Base-by-base conservation (phyloP, 2,329 filamentous ascomycete genomes). In the Fusarium beomiforme region DNA sequence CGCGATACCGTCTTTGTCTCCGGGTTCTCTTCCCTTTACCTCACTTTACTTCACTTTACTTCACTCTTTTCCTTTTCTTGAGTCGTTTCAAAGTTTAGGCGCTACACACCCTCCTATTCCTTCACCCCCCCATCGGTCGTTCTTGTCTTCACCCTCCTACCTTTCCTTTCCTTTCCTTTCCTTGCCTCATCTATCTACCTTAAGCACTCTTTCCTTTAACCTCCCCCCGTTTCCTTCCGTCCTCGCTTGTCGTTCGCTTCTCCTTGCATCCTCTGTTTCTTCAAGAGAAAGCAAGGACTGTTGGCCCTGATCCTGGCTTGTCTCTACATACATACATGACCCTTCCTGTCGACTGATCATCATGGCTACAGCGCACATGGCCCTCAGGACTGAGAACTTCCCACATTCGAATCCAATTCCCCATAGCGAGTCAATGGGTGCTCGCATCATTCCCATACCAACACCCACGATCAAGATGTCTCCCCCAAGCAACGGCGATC, bases 391-490 rank as follows among this genome's bases (percentile, higher is more conserved):
- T 83, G 85, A 87, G 75, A 85, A 82, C 78, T 82, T 82, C 76
- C 83, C 83, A 78, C 81, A 82, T 78, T 81, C 82, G 75, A 79
- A 77, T 67, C 76, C 80, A 70, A 76, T 81, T 71, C 78, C 79
- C 70, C 81, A 83, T 64, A 79, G 81, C 70, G 80, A 86, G 65
- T 81, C 81, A 78, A 84, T 85, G 81, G 83, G 84, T 76, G 80
- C 83, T 73, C 86, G 86, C 77, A 87, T 88, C 47, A 82, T 91
- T 50, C 87, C 88, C 57, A 88, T 90, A 71, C 82, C 86, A 67
- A 84, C 85, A 61, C 85, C 88, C 39, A 86, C 84, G 64, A 86
- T 89, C 77, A 86, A 87, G 78, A 88, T 87, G 81, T 89, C 89
- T 70, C 84, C 87, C 58, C 86, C 88, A 23, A 86, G 85, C 51